Evolutionary conservation across 495 filamentous ascomycete genomes (phyloP).

Genomic region (Clavariopsis aquatica): DNA sequence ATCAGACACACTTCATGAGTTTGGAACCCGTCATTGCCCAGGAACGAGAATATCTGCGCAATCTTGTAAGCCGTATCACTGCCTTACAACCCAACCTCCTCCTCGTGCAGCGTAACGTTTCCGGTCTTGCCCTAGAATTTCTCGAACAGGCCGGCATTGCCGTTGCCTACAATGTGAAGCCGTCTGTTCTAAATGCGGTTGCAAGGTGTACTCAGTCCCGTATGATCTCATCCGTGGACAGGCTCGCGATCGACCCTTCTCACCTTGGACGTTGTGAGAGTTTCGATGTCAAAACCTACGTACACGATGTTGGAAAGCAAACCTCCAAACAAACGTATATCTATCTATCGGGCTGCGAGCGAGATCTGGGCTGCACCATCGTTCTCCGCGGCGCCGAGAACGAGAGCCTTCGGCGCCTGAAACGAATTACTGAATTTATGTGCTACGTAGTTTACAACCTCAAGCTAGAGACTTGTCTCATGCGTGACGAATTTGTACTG

Average conservation of each 20-base stretch:
- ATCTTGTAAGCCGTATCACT: conserved; percentile 89
- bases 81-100: conserved; percentile 80
- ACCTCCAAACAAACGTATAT: conserved; percentile 96
- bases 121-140: conserved; percentile 84
- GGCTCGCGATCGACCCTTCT: conserved; percentile 78
- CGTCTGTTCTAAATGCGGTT: conserved; percentile 91
- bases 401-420: conserved; percentile 71
- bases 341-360: conserved; percentile 89
- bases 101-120: conserved; percentile 85
- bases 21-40: conserved; percentile 95
- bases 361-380: conserved; percentile 93
- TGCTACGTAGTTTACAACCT: conserved; percentile 97
- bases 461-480: conserved; percentile 91
- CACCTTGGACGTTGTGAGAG: conserved; percentile 76
- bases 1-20: conserved; percentile 97
- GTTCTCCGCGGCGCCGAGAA: conserved; percentile 82
- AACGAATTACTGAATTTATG: conserved; percentile 97
- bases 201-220: conserved; percentile 86
- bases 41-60: conserved; percentile 90
- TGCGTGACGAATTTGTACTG: conserved; percentile 92
- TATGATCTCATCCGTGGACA: conserved; percentile 93
- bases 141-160: conserved; percentile 85
- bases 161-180: conserved; percentile 93
- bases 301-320: conserved; percentile 78
- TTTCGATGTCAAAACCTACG: conserved; percentile 94